Percentiles rank a stretch among this genome's conserved stretches.
Conservation (phyloP, 495 filamentous ascomycete species). For the Penicillium argentinense region DNA sequence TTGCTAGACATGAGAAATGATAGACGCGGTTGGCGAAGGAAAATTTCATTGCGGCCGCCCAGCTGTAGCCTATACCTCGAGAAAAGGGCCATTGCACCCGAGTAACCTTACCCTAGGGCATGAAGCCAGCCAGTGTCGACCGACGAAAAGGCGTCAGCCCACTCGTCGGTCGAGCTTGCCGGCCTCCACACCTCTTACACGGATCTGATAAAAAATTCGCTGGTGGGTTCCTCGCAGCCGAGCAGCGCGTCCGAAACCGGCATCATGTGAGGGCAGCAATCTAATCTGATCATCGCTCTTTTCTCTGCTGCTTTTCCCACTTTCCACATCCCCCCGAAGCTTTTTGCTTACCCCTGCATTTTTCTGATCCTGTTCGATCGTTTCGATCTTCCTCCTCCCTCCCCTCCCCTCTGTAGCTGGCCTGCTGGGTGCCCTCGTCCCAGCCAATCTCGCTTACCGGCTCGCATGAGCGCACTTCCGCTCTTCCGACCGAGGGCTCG, state of each 20-base stretch:
- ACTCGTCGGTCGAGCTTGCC: slow-evolving; percentile 15
- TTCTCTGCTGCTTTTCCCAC: slow-evolving; percentile 24
- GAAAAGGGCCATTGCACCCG: too few relatives aligned
- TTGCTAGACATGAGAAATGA: background rate
- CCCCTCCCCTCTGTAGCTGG: slow-evolving; percentile 3
- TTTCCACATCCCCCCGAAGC: slow-evolving; percentile 11
- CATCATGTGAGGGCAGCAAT: slow-evolving; percentile 37
- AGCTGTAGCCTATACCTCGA: too few relatives aligned
- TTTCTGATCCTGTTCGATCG: background rate
- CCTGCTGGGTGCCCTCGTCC: background rate
- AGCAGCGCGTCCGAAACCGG: slow-evolving; percentile 27
- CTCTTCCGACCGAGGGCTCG: slow-evolving; percentile 41
- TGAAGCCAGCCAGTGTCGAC: background rate
- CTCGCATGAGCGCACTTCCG: slow-evolving; percentile 41
- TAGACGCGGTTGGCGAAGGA: slow-evolving; percentile 14
- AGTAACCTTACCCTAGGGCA: background rate
- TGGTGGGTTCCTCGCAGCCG: slow-evolving; percentile 7
- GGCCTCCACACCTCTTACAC: slow-evolving; percentile 10
- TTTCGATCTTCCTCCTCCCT: background rate
- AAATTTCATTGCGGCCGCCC: too few relatives aligned
- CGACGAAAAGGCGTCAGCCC: slow-evolving; percentile 19
- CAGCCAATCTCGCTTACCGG: slow-evolving; percentile 32
- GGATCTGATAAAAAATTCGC: slow-evolving; percentile 29
- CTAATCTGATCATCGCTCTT: slow-evolving; percentile 45
- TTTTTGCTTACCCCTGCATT: slow-evolving; percentile 8